A percentile compares a stretch with the other conserved stretches of the same genome.
These are phyloP conservation scores for Saccharomycopsis olivae DNA, from an alignment of 805 yeast genomes.

Conservation along the genomic window DNA sequence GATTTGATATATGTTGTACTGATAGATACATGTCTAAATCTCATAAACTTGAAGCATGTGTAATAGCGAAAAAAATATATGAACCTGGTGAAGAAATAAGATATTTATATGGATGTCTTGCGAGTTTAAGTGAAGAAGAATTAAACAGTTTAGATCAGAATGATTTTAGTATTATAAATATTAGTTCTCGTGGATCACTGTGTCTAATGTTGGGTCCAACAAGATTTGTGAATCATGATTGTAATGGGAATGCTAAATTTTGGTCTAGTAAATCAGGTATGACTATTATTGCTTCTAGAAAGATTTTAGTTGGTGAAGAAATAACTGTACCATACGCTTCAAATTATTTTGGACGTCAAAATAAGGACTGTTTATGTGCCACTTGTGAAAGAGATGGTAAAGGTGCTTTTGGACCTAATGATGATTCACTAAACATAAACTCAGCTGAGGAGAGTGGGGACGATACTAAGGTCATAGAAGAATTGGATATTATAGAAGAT, in stretches of 20 bases:
- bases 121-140: slow-evolving; percentile 26
- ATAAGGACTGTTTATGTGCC: slow-evolving; percentile 35
- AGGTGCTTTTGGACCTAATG: slow-evolving; percentile 23
- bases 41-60: slow-evolving; percentile 25
- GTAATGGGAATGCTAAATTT: slow-evolving; percentile 33
- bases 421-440: neutral
- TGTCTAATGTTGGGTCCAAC: slow-evolving; percentile 39
- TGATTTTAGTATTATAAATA: slow-evolving; percentile 34
- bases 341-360: slow-evolving; percentile 32
- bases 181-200: slow-evolving; percentile 25
- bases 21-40: slow-evolving; percentile 27
- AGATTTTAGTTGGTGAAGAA: slow-evolving; percentile 34
- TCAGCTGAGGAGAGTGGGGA: neutral
- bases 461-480: slow-evolving; percentile 5
- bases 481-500: neutral
- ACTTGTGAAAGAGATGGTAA: slow-evolving; percentile 28
- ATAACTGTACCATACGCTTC: slow-evolving; percentile 34
- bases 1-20: slow-evolving; percentile 33
- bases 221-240: slow-evolving; percentile 38
- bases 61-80: slow-evolving; percentile 27
- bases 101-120: slow-evolving; percentile 29
- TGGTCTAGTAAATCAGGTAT: slow-evolving; percentile 23
- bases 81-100: slow-evolving; percentile 25
- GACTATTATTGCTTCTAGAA: slow-evolving; percentile 26
- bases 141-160: slow-evolving; percentile 25